A percentile compares a stretch with the other conserved stretches of the same genome.
Conservation (phyloP, 176 grass and related monocot species). For the Oryza meyeriana region DNA sequence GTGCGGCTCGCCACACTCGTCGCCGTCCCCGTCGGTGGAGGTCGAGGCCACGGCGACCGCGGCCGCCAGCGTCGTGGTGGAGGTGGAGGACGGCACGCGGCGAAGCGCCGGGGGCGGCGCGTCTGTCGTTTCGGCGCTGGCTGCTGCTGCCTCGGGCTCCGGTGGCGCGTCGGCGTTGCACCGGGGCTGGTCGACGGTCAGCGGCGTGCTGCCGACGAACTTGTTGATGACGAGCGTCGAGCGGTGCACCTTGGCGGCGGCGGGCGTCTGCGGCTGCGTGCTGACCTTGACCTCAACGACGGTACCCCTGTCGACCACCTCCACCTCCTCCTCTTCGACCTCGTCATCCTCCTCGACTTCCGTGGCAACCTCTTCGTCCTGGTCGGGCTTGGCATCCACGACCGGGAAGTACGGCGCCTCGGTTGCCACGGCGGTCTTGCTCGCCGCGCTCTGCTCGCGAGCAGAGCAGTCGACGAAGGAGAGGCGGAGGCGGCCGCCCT, state of each 20-base stretch:
- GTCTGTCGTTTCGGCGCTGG: neutral
- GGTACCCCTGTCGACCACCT: constrained; percentile 90
- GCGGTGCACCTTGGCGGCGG: constrained; percentile 58
- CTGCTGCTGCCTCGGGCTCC: neutral
- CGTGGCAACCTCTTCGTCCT: constrained; percentile 24
- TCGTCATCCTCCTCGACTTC: constrained; percentile 32
- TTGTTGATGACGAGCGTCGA: constrained; percentile 96
- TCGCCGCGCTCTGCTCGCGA: constrained; percentile 6
- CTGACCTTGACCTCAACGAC: constrained; percentile 95
- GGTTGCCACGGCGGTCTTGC: neutral
- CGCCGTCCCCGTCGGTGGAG: constrained; percentile 12
- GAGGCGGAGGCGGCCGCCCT: constrained; percentile 69
- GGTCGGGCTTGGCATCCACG: constrained; percentile 22
- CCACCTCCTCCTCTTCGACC: constrained; percentile 77
- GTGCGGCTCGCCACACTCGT: constrained; percentile 21
- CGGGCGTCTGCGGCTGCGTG: constrained; percentile 60
- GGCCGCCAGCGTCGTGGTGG: constrained; percentile 69
- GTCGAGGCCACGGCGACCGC: constrained; percentile 59
- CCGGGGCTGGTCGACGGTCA: neutral
- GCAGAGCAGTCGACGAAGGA: constrained; percentile 67
- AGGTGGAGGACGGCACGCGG: constrained; percentile 45
- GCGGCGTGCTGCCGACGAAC: constrained; percentile 85
- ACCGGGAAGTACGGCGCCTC: constrained; percentile 27
- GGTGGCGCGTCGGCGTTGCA: constrained; percentile 6
- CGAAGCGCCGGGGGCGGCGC: constrained; percentile 19